These are phyloP conservation scores for Mycena albidolilacea DNA, from an alignment of 768 basidiomycete species.

Conservation along the genomic window DNA sequence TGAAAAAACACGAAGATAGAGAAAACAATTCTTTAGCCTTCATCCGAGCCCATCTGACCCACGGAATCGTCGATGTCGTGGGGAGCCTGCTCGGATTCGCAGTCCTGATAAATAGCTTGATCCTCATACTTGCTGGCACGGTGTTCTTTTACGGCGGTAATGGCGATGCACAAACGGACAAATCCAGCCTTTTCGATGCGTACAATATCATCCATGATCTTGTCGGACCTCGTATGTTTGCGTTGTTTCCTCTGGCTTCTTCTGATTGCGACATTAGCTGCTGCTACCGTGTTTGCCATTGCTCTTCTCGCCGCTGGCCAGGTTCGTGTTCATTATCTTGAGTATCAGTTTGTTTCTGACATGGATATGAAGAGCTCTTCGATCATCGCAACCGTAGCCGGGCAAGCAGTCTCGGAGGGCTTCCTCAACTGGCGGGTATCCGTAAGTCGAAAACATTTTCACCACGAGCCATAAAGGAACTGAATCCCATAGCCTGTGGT, in stretches of 20 bases:
- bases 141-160: slow-evolving; percentile 76
- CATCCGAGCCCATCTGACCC: slow-evolving; percentile 74
- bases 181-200: slow-evolving; percentile 85
- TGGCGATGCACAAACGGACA: slow-evolving; percentile 43
- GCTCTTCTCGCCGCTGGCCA: slow-evolving; percentile 90
- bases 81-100: slow-evolving; percentile 86
- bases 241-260: neutral
- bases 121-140: slow-evolving; percentile 85
- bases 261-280: slow-evolving; percentile 59
- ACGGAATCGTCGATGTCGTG: slow-evolving; percentile 77
- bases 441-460: slow-evolving; percentile 55
- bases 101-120: slow-evolving; percentile 89
- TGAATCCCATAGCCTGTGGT: slow-evolving; percentile 69
- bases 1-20: slow-evolving; percentile 66
- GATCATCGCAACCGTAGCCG: slow-evolving; percentile 90
- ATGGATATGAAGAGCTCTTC: slow-evolving; percentile 72
- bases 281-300: slow-evolving; percentile 90
- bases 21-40: slow-evolving; percentile 71
- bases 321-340: slow-evolving; percentile 44
- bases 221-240: slow-evolving; percentile 75
- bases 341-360: neutral
- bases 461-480: slow-evolving; percentile 33
- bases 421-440: slow-evolving; percentile 91
- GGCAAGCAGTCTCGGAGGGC: slow-evolving; percentile 92
- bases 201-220: slow-evolving; percentile 77